A percentile compares a stretch with the other conserved stretches of the same genome.
Conservation (phyloP, 805 yeast species). For the Saccharomycopsis selenospora region DNA sequence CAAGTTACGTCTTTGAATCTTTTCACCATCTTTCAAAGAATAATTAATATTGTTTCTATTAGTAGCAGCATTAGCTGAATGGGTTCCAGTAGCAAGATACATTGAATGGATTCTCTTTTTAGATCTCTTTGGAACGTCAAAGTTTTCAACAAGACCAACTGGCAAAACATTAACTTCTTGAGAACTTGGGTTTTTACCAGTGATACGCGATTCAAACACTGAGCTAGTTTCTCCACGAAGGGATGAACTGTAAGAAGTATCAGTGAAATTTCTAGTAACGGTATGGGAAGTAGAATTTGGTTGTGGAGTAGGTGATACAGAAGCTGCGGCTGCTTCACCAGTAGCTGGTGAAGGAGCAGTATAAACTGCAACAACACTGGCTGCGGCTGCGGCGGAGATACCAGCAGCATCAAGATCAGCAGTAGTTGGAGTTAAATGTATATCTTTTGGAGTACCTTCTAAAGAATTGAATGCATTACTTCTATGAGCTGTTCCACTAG, state of each 20-base stretch:
- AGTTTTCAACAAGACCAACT: constrained; percentile 12
- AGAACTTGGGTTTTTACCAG: background rate
- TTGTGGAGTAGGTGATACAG: too few species aligned
- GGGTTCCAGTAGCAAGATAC: background rate
- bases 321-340: too few species aligned
- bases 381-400: background rate
- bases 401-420: background rate
- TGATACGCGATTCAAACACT: too few species aligned
- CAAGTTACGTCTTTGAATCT: constrained; percentile 2
- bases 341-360: too few species aligned
- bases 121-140: constrained; percentile 7
- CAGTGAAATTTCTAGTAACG: too few species aligned
- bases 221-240: too few species aligned
- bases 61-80: background rate
- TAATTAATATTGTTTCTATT: background rate
- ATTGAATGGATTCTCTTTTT: constrained; percentile 1
- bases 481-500: background rate
- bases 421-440: background rate
- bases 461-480: background rate
- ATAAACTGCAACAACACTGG: too few species aligned
- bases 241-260: too few species aligned
- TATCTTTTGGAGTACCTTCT: background rate
- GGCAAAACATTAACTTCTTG: constrained; percentile 14
- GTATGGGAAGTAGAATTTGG: too few species aligned
- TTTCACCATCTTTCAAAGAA: background rate